phyloP scores from a whole-genome alignment of 306 rosid genomes.

The Vigna mungo region DNA sequence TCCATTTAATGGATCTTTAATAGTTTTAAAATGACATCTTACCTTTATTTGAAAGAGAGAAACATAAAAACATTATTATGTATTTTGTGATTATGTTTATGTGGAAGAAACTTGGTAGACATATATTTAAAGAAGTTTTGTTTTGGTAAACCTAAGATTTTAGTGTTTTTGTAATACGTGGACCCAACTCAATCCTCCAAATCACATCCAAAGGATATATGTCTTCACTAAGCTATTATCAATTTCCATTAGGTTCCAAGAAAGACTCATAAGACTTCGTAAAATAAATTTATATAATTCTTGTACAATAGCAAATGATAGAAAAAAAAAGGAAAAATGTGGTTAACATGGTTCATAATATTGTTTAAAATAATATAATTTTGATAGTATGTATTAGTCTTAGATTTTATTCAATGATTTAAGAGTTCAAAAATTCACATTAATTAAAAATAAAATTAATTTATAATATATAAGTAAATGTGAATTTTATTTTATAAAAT shows the following conservation, averaged over 20 bases:
- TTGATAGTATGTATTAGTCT: background rate
- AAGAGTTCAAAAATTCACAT: no score
- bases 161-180: background rate
- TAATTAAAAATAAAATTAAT: no score
- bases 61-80: background rate
- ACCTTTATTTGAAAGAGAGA: background rate
- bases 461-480: no score
- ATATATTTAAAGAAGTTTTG: background rate
- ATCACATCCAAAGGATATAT: constrained; percentile 25
- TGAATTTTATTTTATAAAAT: no score
- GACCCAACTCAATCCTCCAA: constrained; percentile 19
- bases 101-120: background rate
- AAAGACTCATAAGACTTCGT: background rate
- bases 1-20: background rate
- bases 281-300: background rate
- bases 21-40: background rate
- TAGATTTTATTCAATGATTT: no score
- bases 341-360: background rate
- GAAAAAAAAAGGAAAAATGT: background rate
- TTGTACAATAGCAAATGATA: background rate
- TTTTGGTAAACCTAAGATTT: background rate
- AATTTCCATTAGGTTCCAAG: constrained; percentile 1
- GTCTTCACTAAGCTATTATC: background rate
- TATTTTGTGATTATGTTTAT: background rate
- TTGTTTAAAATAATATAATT: background rate